Evolutionary conservation across 2,329 filamentous ascomycete species (phyloP).

Genomic region (Alternaria solani): DNA sequence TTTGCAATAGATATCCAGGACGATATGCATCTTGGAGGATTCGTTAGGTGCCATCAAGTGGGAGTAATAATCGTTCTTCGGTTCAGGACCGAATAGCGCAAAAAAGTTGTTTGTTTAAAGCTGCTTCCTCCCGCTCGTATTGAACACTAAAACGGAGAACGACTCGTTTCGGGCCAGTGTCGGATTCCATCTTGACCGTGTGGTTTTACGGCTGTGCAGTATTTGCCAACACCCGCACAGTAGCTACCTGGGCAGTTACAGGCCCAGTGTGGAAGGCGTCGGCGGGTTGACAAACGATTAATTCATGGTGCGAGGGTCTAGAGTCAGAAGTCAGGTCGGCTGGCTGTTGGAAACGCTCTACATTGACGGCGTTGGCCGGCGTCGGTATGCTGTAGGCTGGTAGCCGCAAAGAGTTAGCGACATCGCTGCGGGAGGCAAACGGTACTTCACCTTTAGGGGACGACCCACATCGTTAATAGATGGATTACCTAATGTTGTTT

Average conservation of each 20-base stretch:
- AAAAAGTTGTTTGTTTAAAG: background rate
- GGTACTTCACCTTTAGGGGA: too few relatives aligned
- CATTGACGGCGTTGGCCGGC: background rate
- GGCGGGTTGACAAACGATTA: background rate
- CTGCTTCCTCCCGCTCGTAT: constrained; percentile 18
- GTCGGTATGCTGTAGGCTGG: too few relatives aligned
- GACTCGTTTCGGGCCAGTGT: constrained; percentile 2
- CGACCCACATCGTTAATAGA: too few relatives aligned
- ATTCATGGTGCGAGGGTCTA: background rate
- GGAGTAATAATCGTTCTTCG: constrained; percentile 13
- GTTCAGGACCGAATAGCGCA: background rate
- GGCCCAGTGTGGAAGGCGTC: background rate
- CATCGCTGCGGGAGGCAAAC: too few relatives aligned
- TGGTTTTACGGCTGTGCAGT: background rate
- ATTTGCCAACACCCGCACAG: too few relatives aligned
- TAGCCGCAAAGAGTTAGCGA: too few relatives aligned
- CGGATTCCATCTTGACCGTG: background rate
- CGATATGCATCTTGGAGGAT: constrained; percentile 37
- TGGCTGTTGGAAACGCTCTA: background rate
- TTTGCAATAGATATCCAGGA: constrained; percentile 41
- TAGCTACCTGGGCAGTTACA: too few relatives aligned
- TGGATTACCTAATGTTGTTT: too few relatives aligned
- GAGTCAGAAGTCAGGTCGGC: background rate
- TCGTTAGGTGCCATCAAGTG: constrained; percentile 20
- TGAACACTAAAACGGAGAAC: constrained; percentile 21